phyloP scores from a whole-genome alignment of 495 filamentous ascomycete species.

The Penicillium coffeae region DNA sequence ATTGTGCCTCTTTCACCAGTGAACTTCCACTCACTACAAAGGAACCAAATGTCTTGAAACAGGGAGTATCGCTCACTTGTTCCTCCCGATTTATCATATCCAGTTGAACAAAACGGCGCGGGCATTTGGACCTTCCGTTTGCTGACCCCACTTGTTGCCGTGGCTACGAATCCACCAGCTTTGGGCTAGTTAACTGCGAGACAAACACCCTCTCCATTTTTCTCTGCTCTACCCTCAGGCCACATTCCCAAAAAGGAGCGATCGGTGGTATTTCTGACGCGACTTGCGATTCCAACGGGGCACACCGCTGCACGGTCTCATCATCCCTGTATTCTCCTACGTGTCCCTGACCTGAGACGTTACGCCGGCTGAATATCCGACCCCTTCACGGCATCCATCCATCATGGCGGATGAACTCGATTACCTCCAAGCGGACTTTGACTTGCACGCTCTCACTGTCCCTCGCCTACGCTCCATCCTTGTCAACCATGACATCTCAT shows the following conservation, averaged over 20 bases:
- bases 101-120: not conserved
- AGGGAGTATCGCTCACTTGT: not conserved
- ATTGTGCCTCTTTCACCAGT: not conserved
- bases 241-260: slow-evolving; percentile 20
- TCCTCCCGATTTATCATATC: not conserved
- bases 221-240: slow-evolving; percentile 10
- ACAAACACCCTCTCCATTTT: slow-evolving; percentile 19
- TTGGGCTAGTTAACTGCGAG: slow-evolving; percentile 26
- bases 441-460: slow-evolving; percentile 76
- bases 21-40: not conserved
- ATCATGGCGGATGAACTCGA: slow-evolving; percentile 68
- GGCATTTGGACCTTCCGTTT: not conserved
- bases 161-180: slow-evolving; percentile 31
- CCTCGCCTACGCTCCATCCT: slow-evolving; percentile 85
- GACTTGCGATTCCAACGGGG: slow-evolving; percentile 12
- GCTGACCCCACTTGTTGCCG: slow-evolving; percentile 34
- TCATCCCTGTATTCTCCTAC: slow-evolving; percentile 3
- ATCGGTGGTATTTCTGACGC: slow-evolving; percentile 14
- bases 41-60: too few species aligned
- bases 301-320: slow-evolving; percentile 4
- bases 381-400: slow-evolving; percentile 3
- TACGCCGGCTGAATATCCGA: slow-evolving; percentile 1
- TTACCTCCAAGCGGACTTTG: slow-evolving; percentile 81
- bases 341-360: slow-evolving; percentile 4
- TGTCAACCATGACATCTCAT: slow-evolving; percentile 77